Evolutionary conservation across 768 basidiomycete genomes (phyloP).

Genomic region (Podaxis sp.): DNA sequence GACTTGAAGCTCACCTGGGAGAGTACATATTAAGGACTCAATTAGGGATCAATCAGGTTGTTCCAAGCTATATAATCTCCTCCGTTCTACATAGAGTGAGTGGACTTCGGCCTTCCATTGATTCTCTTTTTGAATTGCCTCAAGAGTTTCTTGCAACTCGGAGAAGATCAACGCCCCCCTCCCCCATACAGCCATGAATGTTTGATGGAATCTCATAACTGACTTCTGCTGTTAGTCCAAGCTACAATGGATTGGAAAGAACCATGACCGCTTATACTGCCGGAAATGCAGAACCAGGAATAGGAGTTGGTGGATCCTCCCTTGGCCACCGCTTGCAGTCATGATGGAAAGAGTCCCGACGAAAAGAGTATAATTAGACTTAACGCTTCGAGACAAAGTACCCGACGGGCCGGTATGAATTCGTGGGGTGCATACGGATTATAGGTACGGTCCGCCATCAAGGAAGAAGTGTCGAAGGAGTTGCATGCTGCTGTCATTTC

Average conservation of each 20-base stretch:
- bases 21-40: too few relatives aligned
- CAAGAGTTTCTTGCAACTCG: constrained; percentile 13
- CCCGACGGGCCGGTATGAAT: constrained; percentile 9
- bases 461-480: background rate
- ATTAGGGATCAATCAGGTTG: too few relatives aligned
- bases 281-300: background rate
- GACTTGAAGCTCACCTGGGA: constrained; percentile 34
- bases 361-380: background rate
- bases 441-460: constrained; percentile 2
- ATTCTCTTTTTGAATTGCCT: too few relatives aligned
- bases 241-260: constrained; percentile 29
- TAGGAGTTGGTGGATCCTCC: background rate
- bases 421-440: background rate
- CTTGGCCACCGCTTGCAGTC: background rate
- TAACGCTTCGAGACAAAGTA: background rate
- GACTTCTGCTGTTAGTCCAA: constrained; percentile 27
- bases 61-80: constrained; percentile 33
- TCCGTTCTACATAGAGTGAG: too few relatives aligned
- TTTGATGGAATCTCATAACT: constrained; percentile 31
- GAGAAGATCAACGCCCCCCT: constrained; percentile 25
- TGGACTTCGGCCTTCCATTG: too few relatives aligned
- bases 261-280: constrained; percentile 17
- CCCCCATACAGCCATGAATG: constrained; percentile 36
- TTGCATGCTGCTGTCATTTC: background rate
- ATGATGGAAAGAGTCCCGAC: background rate